Evolutionary conservation across 352 stramenopile species (phyloP), one percentile per base, ranked within the genome.

Genomic region (Elongisporangium undulatum): DNA sequence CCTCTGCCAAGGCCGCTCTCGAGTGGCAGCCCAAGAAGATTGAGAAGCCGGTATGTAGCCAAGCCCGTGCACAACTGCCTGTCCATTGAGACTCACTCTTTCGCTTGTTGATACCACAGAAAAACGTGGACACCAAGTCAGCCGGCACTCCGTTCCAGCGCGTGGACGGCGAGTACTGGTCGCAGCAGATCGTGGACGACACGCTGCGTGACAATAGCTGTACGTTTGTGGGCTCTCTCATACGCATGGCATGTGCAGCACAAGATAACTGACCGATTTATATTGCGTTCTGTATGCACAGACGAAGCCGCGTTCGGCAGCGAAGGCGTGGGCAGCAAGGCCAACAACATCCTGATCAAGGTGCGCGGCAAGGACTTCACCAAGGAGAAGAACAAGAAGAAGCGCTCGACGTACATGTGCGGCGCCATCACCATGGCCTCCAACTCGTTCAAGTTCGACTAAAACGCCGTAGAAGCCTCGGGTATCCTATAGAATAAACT

Each of bases 341-440:
- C 98, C 29, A 98, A 95, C 74, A 94, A 99, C 69, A 97, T 98
- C 58, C 82, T 99, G 34, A 74, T 99, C 56, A 96, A 98, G 62
- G 97, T 99, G 52, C 88, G 96, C 61, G 98, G 98, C 45, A 99
- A 99, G 77, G 96, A 99, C 74, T 99, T 99, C 71, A 97, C 96
- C 52, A 96, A 99, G 62, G 98, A 99, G 67, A 99, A 99, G 82
- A 99, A 98, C 63, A 99, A 99, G 79, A 96, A 98, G 75, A 99
- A 99, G 87, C 86, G 97, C 56, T 93, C 94, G 51, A 97, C 79
- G 58, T 99, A 99, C 82, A 90, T 96, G 73, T 97, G 95, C 52
- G 96, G 96, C 48, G 68, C 80, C 49, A 99, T 99, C 65, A 90
- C 85, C 53, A 92, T 98, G 81, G 88, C 69, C 5, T 97, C 89